Conservation (phyloP, 2,329 filamentous ascomycete genomes). For the Escovopsis sp. region DNA sequence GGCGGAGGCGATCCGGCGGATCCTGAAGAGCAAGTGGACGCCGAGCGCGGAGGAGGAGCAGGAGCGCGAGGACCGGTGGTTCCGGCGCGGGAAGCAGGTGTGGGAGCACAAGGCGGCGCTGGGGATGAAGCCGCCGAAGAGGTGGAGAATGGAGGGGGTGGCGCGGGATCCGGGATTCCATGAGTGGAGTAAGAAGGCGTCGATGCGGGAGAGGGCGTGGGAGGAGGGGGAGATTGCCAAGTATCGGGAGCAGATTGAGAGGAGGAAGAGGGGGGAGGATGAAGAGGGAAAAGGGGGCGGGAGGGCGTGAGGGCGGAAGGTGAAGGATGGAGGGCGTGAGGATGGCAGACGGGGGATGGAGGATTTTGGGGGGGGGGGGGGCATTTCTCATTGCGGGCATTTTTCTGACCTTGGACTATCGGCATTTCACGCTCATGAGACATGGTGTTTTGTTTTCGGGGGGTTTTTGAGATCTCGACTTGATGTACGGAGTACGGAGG, state of each 20-base stretch:
- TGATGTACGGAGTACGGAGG: no score
- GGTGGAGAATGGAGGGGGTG: conserved; percentile 43
- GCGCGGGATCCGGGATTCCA: conserved; percentile 29
- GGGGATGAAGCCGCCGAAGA: conserved; percentile 45
- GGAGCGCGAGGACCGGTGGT: conserved; percentile 46
- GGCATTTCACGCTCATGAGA: no score
- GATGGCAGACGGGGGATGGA: neutral
- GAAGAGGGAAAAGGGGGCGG: neutral
- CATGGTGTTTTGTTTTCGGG: no score
- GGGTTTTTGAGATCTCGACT: no score
- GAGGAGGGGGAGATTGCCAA: conserved; percentile 16
- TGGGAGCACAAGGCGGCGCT: conserved; percentile 46
- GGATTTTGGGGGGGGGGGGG: neutral
- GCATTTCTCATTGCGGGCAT: neutral
- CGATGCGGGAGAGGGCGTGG: conserved; percentile 13
- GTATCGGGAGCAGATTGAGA: conserved; percentile 12
- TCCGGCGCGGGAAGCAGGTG: conserved; percentile 42
- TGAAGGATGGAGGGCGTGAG: neutral
- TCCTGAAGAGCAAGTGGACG: conserved; percentile 66
- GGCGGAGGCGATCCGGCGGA: conserved; percentile 72
- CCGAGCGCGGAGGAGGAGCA: conserved; percentile 47
- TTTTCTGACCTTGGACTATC: no score
- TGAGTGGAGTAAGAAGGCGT: conserved; percentile 15
- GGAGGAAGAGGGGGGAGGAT: conserved; percentile 3
- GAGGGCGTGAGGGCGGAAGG: neutral